Evolutionary conservation across 2,329 filamentous ascomycete species (phyloP).

Genomic region (Dryadomyces quercus-mongolicae): DNA sequence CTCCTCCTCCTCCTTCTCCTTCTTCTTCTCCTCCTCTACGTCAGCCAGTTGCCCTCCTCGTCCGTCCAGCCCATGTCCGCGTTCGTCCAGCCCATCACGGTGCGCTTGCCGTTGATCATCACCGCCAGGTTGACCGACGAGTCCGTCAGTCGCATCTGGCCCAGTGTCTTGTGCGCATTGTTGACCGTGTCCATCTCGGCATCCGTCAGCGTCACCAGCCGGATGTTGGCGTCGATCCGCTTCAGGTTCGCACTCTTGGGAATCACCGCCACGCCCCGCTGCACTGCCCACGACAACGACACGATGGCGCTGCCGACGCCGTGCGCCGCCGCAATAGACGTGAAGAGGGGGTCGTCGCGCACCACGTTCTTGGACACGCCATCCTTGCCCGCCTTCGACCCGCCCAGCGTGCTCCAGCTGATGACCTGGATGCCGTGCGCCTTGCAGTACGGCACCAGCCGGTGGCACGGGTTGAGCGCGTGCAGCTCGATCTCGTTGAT

Average conservation of each 20-base stretch:
- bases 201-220: constrained; percentile 56
- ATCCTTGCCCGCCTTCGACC: background rate
- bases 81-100: background rate
- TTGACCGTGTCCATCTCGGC: constrained; percentile 48
- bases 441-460: background rate
- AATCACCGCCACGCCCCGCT: constrained; percentile 72
- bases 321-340: background rate
- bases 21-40: background rate
- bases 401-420: constrained; percentile 45
- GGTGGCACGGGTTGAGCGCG: background rate
- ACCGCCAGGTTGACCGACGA: background rate
- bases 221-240: constrained; percentile 66
- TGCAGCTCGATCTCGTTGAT: constrained; percentile 48
- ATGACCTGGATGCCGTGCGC: background rate
- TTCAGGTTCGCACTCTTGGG: constrained; percentile 68
- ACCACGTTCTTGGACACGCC: constrained; percentile 56
- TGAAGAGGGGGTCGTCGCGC: constrained; percentile 22
- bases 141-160: background rate
- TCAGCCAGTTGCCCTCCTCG: background rate
- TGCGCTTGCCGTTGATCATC: background rate
- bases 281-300: constrained; percentile 61
- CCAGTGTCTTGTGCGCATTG: background rate
- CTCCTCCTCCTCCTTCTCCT: background rate
- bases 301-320: background rate
- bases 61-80: background rate